Evolutionary conservation across 2,329 filamentous ascomycete species (phyloP), one percentile per base, ranked within the genome.

Genomic region (Aspergillus awamori): DNA sequence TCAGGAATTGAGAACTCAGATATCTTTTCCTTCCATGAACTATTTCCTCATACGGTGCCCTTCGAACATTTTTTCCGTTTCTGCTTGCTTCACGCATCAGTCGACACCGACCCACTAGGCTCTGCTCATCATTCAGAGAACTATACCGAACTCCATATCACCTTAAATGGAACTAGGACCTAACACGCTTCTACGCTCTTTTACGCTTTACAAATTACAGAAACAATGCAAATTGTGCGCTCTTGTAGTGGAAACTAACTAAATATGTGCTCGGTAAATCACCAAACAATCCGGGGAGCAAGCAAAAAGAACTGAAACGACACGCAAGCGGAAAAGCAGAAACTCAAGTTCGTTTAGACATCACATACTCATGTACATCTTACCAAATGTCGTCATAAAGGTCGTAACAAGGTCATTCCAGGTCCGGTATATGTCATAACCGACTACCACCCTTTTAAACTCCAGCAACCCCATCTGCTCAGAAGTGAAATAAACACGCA

Each of bases 351-450:
- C 69, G 68, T 75, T 66, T 72, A 72, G 69, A 67, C 70, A 70
- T 74, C 60, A 67, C 69, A 72, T 73, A 60, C 65, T 75, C 74
- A 73, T 76, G 72, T 75, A 76, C 74, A 75, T 76, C 72, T 71
- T 75, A 69, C 65, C 69, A 72, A 62, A 65, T 67, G 54, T 75
- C 69, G 66, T 77, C 72, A 71, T 76, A 69, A 74, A 75, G 65
- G 69, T 76, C 73, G 65, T 76, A 65, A 70, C 67, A 70, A 70
- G 65, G 67, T 72, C 71, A 69, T 74, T 62, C 65, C 56, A 67
- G 65, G 67, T 64, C 67, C 66, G 66, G 66, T 60, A 56, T 63
- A 70, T 67, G 66, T 63, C 57, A 69, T 67, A 70, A 64, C 64
- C 59, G 64, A 70, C 64, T 64, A 57, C 69, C 54, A 41, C 49